Percentiles rank a stretch among this genome's conserved stretches.
These are phyloP conservation scores for Blastomyces emzantsi DNA, from an alignment of 2,329 filamentous ascomycete species.

Conservation along the genomic window DNA sequence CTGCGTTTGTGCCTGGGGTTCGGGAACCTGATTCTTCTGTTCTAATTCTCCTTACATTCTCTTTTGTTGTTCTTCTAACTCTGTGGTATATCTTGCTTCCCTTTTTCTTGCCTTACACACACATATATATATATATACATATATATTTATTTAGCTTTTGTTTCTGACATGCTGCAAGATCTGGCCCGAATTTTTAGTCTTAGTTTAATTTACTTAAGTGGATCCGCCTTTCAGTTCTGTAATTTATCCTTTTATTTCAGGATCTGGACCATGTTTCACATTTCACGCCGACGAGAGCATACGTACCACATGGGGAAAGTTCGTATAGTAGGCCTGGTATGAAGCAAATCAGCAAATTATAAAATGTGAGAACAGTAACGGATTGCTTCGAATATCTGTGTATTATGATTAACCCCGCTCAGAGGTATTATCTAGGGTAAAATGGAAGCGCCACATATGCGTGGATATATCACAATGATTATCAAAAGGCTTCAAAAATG, in stretches of 20 bases:
- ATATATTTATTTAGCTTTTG: neutral
- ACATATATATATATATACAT: neutral
- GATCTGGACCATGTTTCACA: too few relatives aligned
- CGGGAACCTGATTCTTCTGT: slow-evolving; percentile 1
- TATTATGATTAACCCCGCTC: neutral
- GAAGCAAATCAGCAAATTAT: neutral
- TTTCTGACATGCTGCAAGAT: neutral
- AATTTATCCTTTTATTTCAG: neutral
- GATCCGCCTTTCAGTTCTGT: neutral
- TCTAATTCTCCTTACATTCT: neutral
- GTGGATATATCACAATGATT: neutral
- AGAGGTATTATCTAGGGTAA: neutral
- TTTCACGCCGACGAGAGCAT: too few relatives aligned
- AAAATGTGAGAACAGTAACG: neutral
- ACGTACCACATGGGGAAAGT: too few relatives aligned
- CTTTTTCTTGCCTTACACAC: neutral
- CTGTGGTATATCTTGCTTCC: neutral
- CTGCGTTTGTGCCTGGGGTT: slow-evolving; percentile 10
- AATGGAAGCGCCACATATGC: neutral
- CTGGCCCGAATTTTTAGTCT: neutral
- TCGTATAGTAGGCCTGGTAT: neutral
- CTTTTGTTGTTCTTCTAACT: neutral
- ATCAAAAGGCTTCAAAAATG: neutral
- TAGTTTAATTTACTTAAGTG: neutral
- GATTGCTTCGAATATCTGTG: neutral